Evolutionary conservation across 2,329 filamentous ascomycete species (phyloP), one percentile per base, ranked within the genome.

Genomic region (Aspergillus ochraceus): DNA sequence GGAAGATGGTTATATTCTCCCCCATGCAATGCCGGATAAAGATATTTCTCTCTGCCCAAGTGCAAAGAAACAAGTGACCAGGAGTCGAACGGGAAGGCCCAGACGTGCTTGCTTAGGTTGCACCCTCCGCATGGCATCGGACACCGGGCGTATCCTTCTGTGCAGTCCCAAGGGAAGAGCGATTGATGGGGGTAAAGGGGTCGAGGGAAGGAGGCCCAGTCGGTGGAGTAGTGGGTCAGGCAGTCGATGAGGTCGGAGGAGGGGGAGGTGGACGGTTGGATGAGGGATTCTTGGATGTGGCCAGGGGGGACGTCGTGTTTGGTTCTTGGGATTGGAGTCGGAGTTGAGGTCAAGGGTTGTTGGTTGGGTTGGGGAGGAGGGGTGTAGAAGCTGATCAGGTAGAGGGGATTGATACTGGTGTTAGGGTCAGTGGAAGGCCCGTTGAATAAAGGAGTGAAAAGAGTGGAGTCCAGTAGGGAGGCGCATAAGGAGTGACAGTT

Each of bases 111-210:
- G 6, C 78, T 60, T 6, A 81, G 64, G 55, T 76, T 79, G 64
- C 79, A 81, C 22, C 64, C 52, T 9, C 74, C 73, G 60, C 78
- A 81, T 6, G 61, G 67, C 9, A 68, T 68, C 0, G 75, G 75
- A 50, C 77, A 75, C n/a, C 72, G 62, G 6, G 66, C 65, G 56
- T 76, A 79, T 0, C 79, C 79, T 59, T 80, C 77, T 6, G 79
- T 81, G 64, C 79, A 81, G 59, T 81, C 79, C 79, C 78, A 81
- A 0, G 78, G 79, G 52, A 80, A 81, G 14, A 80, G 52, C 20
- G 0, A 2, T 14, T 52, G 49, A 4, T 26, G 20, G 3, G 32
- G 51, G 32, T 14, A 39, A 2, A 30, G 52, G 14, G 24, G 30
- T 9, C 24, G 26, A n/a, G 49, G 26, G 51, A 81, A 79, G 10